phyloP scores from a whole-genome alignment of 441 rosid species.

The Caryocar brasiliense region DNA sequence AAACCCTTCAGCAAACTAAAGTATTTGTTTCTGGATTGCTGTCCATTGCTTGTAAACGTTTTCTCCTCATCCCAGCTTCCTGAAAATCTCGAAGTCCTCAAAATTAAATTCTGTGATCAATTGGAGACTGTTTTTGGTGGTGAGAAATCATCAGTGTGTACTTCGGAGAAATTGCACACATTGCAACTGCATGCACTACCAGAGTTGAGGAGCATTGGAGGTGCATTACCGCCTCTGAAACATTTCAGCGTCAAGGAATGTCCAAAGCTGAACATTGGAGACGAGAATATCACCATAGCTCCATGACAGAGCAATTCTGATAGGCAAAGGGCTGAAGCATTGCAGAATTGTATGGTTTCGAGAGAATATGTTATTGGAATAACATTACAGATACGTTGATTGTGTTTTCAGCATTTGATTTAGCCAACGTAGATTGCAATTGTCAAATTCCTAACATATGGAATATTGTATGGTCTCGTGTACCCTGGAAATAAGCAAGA shows the following conservation, averaged over 20 bases:
- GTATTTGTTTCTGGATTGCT: conserved; percentile 32
- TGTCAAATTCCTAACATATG: too few species aligned
- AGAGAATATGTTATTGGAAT: too few species aligned
- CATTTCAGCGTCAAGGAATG: conserved; percentile 7
- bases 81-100: conserved; percentile 24
- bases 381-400: too few species aligned
- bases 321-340: too few species aligned
- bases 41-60: conserved; percentile 26
- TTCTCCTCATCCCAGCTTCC: conserved; percentile 22
- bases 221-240: not conserved
- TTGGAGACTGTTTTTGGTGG: conserved; percentile 18
- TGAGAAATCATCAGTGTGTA: not conserved
- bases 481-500: too few species aligned
- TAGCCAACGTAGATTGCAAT: too few species aligned
- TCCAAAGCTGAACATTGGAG: conserved; percentile 22
- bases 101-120: conserved; percentile 32
- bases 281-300: too few species aligned
- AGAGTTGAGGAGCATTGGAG: conserved; percentile 19
- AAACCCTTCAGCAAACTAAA: conserved; percentile 22
- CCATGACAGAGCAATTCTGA: too few species aligned
- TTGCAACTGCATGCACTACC: conserved; percentile 34
- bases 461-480: too few species aligned
- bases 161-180: conserved; percentile 13
- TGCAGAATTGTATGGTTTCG: too few species aligned
- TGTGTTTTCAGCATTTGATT: too few species aligned